Percentiles rank a stretch among this genome's conserved stretches.
These are phyloP conservation scores for Fusarium coicis DNA, from an alignment of 2,329 filamentous ascomycete species.

Conservation along the genomic window DNA sequence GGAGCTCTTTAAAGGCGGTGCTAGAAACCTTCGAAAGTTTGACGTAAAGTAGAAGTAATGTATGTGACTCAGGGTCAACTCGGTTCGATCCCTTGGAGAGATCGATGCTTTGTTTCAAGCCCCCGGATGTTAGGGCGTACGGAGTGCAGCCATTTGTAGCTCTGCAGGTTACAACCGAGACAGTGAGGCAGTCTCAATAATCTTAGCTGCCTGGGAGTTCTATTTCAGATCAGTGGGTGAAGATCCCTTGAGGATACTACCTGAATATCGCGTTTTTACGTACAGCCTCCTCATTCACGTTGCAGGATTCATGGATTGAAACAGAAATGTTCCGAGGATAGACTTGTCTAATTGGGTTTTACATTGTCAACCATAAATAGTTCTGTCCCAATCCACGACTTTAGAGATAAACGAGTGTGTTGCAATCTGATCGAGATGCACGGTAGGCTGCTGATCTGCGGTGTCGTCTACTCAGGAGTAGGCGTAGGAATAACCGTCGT, in stretches of 20 bases:
- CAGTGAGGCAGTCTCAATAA: background rate
- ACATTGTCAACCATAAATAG: background rate
- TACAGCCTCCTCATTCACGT: fast-evolving
- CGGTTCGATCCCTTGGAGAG: background rate
- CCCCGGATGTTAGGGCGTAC: background rate
- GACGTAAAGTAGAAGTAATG: background rate
- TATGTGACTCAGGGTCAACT: background rate
- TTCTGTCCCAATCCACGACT: background rate
- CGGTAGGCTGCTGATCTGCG: fast-evolving
- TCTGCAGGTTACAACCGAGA: background rate
- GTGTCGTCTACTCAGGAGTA: background rate
- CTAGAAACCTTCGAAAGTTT: background rate
- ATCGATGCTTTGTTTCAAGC: background rate
- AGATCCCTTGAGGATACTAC: background rate
- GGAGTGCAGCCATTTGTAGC: background rate
- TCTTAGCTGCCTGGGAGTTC: background rate
- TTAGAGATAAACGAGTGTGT: background rate
- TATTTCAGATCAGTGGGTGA: fast-evolving
- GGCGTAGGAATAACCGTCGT: background rate
- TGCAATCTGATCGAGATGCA: fast-evolving
- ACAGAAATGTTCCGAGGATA: background rate
- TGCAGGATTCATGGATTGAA: no score
- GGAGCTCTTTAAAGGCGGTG: background rate
- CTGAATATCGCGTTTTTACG: fast-evolving
- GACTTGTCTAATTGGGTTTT: background rate